These are phyloP conservation scores for Inga laurina DNA, from an alignment of 306 rosid genomes.

Conservation along the genomic window DNA sequence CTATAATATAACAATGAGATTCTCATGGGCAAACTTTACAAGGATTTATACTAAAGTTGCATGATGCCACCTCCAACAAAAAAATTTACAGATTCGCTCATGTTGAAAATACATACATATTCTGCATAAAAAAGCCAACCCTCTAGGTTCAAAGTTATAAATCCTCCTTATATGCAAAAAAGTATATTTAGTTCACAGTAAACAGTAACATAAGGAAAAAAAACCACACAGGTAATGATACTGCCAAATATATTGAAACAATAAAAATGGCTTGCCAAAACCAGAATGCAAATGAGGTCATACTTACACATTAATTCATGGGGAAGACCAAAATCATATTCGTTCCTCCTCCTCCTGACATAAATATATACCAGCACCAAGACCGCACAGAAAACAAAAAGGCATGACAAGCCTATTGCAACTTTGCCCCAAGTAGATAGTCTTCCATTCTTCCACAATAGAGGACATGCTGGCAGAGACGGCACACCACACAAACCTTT, in stretches of 20 bases:
- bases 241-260: background rate
- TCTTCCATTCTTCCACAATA: slow-evolving; percentile 85
- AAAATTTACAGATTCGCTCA: background rate
- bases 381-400: slow-evolving; percentile 55
- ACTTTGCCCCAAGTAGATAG: slow-evolving; percentile 74
- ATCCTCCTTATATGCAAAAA: background rate
- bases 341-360: slow-evolving; percentile 77
- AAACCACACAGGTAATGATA: background rate
- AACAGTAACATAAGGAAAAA: background rate
- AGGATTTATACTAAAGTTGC: background rate
- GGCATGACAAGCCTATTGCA: slow-evolving; percentile 69
- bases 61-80: background rate
- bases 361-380: slow-evolving; percentile 65
- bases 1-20: background rate
- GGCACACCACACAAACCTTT: slow-evolving; percentile 89
- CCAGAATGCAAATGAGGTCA: slow-evolving; percentile 21
- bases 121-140: background rate
- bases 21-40: background rate
- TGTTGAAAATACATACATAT: background rate
- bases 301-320: slow-evolving; percentile 85
- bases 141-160: background rate
- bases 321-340: slow-evolving; percentile 89
- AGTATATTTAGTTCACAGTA: background rate
- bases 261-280: slow-evolving; percentile 7
- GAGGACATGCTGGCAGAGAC: slow-evolving; percentile 70